A percentile compares a stretch with the other conserved stretches of the same genome.
Evolutionary conservation across 192 early-diverging fungal species (phyloP).

Genomic region (Coemansia sp.): DNA sequence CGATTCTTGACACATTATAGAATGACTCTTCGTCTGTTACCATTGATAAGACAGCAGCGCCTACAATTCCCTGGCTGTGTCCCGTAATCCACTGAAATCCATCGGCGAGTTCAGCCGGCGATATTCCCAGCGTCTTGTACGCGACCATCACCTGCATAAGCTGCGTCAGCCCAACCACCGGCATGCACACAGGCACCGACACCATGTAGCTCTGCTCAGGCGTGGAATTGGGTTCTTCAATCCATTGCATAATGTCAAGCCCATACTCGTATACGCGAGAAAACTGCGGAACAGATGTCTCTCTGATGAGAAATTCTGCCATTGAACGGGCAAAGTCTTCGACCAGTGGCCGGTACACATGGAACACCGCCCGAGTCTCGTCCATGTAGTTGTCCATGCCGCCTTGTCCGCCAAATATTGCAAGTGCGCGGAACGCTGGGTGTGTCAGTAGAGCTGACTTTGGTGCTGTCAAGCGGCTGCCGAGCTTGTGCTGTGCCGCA

Average conservation of each 20-base stretch:
- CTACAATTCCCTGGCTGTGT: constrained; percentile 90
- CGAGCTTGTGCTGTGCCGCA: constrained; percentile 4
- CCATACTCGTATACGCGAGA: constrained; percentile 63
- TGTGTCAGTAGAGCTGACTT: constrained; percentile 23
- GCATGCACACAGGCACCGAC: constrained; percentile 77
- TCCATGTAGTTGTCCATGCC: constrained; percentile 92
- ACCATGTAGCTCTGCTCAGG: constrained; percentile 76
- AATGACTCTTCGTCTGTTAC: constrained; percentile 83
- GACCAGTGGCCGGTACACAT: constrained; percentile 73
- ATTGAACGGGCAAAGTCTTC: constrained; percentile 71
- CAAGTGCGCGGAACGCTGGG: constrained; percentile 48
- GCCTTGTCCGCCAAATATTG: constrained; percentile 94
- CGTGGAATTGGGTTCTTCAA: constrained; percentile 63
- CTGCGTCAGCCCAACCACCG: constrained; percentile 90
- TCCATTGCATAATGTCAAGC: constrained; percentile 80
- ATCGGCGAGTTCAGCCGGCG: constrained; percentile 60
- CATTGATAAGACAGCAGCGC: constrained; percentile 79
- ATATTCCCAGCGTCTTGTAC: constrained; percentile 65
- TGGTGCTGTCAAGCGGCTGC: neutral
- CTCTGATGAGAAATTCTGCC: constrained; percentile 60
- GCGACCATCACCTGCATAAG: constrained; percentile 85
- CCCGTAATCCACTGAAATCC: constrained; percentile 70
- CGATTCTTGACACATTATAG: constrained; percentile 70
- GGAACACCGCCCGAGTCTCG: constrained; percentile 76
- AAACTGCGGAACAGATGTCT: constrained; percentile 59